Evolutionary conservation across 164 flowering plant genomes (phyloP).

Genomic region (Piper betle): DNA sequence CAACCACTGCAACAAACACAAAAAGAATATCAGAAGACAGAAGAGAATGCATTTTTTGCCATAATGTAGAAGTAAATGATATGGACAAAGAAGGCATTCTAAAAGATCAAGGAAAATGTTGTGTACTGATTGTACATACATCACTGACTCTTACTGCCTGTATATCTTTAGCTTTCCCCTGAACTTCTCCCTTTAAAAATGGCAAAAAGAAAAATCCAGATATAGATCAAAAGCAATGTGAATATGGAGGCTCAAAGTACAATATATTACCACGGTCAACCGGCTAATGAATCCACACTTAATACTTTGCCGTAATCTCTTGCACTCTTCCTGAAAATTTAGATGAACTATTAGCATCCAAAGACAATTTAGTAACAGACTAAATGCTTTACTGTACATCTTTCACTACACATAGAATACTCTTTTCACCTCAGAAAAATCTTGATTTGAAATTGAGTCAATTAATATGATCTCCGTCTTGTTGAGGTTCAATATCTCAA

Average conservation of each 20-base stretch:
- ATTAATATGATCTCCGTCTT: constrained; percentile 69
- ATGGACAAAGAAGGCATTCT: too few species aligned
- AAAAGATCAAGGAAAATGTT: background rate
- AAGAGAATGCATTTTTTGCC: background rate
- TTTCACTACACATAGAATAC: background rate
- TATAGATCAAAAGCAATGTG: background rate
- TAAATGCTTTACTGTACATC: too few species aligned
- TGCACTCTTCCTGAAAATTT: constrained; percentile 73
- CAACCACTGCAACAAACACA: constrained; percentile 48
- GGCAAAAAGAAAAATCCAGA: constrained; percentile 1
- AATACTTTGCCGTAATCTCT: constrained; percentile 84
- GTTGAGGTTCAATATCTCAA: constrained; percentile 73
- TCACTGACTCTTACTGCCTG: constrained; percentile 80
- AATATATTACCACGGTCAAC: constrained; percentile 67
- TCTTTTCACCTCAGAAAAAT: constrained; percentile 75
- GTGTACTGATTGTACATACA: constrained; percentile 32
- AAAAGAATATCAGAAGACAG: background rate
- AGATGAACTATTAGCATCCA: background rate
- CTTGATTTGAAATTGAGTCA: constrained; percentile 87
- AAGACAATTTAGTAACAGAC: background rate
- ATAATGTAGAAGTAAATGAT: too few species aligned
- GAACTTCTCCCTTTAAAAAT: constrained; percentile 67
- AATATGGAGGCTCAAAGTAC: background rate
- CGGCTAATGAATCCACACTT: constrained; percentile 83
- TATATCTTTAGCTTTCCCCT: constrained; percentile 67